Evolutionary conservation across 192 early-diverging fungal species (phyloP), one percentile per base, ranked within the genome.

Genomic region (Cladochytrium replicatum): DNA sequence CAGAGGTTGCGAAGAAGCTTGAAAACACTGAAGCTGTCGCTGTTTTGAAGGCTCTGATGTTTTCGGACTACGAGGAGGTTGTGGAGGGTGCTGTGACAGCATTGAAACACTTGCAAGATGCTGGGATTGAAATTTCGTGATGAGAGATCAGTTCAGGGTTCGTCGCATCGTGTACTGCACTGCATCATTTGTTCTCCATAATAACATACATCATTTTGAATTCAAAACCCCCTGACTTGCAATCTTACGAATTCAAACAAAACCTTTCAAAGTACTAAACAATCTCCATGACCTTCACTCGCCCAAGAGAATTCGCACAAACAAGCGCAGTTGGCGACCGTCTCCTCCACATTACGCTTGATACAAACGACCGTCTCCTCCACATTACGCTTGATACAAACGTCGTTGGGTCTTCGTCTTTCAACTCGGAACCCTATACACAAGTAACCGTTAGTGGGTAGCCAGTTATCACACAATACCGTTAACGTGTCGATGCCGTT

Each of bases 301-400:
- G 74, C 4, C 93, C 93, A 46, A 87, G 84, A 50, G 87, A 90
- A 57, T 94, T 97, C 42, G 89, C 91, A 1, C 84, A 83, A 26
- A 93, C 42, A 15, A 97, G 48, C 3, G 78, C 77, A 43, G 85
- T 85, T 2, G 84, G 66, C 46, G 79, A 66, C 30, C 72, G 83
- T 0, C 69, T 52, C 61, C 86, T 91, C 90, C 89, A 95, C 54
- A 87, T 92, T 3, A 97, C 86, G 11, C 87, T 86, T 54, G 85
- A 89, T 11, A 95, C 85, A n/a, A n/a, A n/a, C 46, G 79, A 66
- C 30, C 72, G 83, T 0, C 69, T 52, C 61, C 86, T 91, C 90
- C 89, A 95, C 54, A 87, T 92, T 3, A 97, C 86, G 11, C 87
- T 86, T 54, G 85, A 89, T 11, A 95, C 85, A 80, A 95, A 93